phyloP scores from a whole-genome alignment of 495 filamentous ascomycete species.

The Pseudevernia furfuracea region DNA sequence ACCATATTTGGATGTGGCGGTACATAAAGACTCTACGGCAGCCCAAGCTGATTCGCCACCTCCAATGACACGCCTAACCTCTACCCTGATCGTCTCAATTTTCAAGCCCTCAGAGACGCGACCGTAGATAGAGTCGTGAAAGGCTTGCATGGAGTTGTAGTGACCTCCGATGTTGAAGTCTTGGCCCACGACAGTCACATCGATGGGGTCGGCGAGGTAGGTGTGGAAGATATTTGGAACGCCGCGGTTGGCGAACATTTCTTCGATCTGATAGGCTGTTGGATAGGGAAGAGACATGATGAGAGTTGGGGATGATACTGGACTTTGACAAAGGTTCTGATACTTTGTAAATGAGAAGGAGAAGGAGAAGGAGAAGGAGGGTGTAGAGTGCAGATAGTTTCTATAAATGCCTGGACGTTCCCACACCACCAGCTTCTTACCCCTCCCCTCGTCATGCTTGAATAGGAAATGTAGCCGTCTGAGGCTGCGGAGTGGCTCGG shows the following conservation, averaged over 20 bases:
- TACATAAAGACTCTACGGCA: constrained; percentile 5
- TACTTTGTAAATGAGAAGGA: too few species aligned
- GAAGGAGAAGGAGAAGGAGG: too few species aligned
- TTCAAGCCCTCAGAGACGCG: constrained; percentile 3
- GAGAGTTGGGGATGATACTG: not conserved
- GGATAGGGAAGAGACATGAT: constrained; percentile 7
- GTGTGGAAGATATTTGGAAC: not conserved
- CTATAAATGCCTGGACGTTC: not conserved
- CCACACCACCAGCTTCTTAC: not conserved
- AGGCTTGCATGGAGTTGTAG: constrained; percentile 15
- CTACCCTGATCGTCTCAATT: constrained; percentile 12
- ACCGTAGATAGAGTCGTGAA: constrained; percentile 10
- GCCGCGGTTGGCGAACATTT: constrained; percentile 8
- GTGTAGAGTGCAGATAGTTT: not conserved
- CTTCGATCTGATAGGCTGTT: constrained; percentile 12
- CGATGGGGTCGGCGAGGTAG: constrained; percentile 3
- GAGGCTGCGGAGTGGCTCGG: too few species aligned
- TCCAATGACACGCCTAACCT: constrained; percentile 13
- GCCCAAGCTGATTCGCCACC: constrained; percentile 14
- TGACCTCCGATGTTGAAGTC: constrained; percentile 16
- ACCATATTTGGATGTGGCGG: constrained; percentile 4
- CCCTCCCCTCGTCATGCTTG: too few species aligned
- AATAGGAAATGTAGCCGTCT: too few species aligned
- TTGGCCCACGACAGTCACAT: constrained; percentile 14
- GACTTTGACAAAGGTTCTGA: not conserved